A percentile compares a stretch with the other conserved stretches of the same genome.
Evolutionary conservation across 306 rosid species (phyloP).

Genomic region (Canavalia ensiformis): DNA sequence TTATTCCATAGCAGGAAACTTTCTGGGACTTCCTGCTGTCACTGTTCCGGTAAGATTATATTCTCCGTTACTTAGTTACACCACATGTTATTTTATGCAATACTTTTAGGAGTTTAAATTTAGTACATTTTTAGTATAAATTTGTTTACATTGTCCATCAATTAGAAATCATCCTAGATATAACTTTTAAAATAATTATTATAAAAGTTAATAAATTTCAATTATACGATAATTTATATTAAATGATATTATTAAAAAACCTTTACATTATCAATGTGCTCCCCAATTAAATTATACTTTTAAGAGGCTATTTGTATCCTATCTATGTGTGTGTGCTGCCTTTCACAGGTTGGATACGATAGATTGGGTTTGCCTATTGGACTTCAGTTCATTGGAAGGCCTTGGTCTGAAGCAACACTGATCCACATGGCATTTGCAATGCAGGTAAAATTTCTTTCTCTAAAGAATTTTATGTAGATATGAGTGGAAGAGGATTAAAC

Average conservation of each 20-base stretch:
- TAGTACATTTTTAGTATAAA: no score
- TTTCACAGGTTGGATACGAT: slow-evolving; percentile 80
- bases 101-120: background rate
- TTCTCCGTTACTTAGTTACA: background rate
- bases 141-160: no score
- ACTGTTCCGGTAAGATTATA: slow-evolving; percentile 76
- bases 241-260: no score
- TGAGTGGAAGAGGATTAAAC: background rate
- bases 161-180: no score
- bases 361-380: slow-evolving; percentile 91
- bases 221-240: no score
- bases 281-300: no score
- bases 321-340: slow-evolving; percentile 3
- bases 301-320: background rate
- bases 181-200: no score
- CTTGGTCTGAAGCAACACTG: slow-evolving; percentile 92
- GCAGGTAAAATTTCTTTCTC: slow-evolving; percentile 63
- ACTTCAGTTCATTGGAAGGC: slow-evolving; percentile 92
- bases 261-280: no score
- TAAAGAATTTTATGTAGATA: background rate
- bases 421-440: slow-evolving; percentile 77
- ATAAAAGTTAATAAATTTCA: no score
- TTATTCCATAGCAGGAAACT: slow-evolving; percentile 89
- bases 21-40: slow-evolving; percentile 92
- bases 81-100: slow-evolving; percentile 5